Evolutionary conservation across 495 filamentous ascomycete genomes (phyloP).

Genomic region (Aspergillus carlsbadensis): DNA sequence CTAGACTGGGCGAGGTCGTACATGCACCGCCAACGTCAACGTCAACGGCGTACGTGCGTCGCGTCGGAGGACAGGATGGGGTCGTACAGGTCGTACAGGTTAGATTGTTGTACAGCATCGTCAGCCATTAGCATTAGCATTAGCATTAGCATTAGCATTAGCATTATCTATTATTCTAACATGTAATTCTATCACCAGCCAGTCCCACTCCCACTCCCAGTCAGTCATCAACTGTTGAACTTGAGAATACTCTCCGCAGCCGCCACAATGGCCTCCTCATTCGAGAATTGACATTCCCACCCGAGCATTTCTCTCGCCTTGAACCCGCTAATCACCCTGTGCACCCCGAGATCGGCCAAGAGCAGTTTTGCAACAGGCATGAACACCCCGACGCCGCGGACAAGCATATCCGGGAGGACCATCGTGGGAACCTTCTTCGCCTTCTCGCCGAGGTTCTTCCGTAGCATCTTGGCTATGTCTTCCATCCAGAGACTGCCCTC

Average conservation of each 20-base stretch:
- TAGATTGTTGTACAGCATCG: too few relatives aligned
- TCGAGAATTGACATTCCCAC: neutral
- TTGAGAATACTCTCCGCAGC: neutral
- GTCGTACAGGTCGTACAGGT: too few relatives aligned
- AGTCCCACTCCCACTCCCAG: too few relatives aligned
- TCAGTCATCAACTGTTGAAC: too few relatives aligned
- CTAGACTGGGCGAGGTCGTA: too few relatives aligned
- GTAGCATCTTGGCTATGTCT: neutral
- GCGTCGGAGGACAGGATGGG: too few relatives aligned
- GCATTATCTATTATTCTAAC: too few relatives aligned
- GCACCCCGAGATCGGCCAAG: neutral
- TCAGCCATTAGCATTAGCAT: too few relatives aligned
- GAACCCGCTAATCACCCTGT: neutral
- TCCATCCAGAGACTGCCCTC: conserved; percentile 1
- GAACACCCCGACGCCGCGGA: neutral
- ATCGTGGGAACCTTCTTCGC: neutral
- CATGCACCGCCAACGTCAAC: too few relatives aligned
- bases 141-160: too few relatives aligned
- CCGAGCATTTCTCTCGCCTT: neutral
- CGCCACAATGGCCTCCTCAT: neutral
- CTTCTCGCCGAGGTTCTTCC: neutral
- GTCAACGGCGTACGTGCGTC: too few relatives aligned
- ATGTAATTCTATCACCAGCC: too few relatives aligned
- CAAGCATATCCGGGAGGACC: neutral
- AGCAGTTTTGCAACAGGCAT: neutral